Percentiles rank a stretch among this genome's conserved stretches.
Evolutionary conservation across 1,284 basidiomycete species (phyloP).

Genomic region (Apiotrichum gracile): DNA sequence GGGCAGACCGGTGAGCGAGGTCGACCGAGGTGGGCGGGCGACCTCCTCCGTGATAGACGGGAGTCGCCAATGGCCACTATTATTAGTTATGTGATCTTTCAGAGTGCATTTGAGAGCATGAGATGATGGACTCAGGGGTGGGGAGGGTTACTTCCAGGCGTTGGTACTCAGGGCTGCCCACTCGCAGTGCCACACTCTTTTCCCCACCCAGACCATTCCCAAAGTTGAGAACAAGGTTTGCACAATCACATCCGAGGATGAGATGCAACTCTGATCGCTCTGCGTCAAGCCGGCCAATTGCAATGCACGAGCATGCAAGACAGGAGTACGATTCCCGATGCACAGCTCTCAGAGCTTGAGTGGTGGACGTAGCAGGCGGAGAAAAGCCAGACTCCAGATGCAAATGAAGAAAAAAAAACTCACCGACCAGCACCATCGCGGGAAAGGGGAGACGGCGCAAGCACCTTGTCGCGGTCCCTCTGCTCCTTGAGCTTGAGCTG

Average conservation of each 20-base stretch:
- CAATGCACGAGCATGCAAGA: too few species aligned
- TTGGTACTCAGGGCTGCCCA: too few species aligned
- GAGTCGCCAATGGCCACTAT: neutral
- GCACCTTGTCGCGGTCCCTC: neutral
- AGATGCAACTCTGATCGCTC: neutral
- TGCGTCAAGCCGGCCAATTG: neutral
- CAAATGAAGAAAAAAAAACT: neutral
- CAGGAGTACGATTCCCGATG: neutral
- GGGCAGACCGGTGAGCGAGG: neutral
- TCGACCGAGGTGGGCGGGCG: neutral
- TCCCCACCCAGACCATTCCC: neutral
- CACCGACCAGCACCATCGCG: neutral
- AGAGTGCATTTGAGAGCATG: neutral
- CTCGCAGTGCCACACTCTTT: neutral
- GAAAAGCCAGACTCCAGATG: too few species aligned
- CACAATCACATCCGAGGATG: neutral
- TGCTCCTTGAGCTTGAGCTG: neutral
- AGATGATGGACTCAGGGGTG: neutral
- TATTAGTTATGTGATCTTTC: neutral
- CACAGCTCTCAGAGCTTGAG: too few species aligned
- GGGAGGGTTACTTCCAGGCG: too few species aligned
- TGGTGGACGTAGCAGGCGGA: too few species aligned
- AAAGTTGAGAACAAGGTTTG: neutral
- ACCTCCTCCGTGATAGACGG: constrained; percentile 3
- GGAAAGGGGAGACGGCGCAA: neutral